phyloP scores from a whole-genome alignment of 768 basidiomycete genomes.

The Coprinopsis sp. region DNA sequence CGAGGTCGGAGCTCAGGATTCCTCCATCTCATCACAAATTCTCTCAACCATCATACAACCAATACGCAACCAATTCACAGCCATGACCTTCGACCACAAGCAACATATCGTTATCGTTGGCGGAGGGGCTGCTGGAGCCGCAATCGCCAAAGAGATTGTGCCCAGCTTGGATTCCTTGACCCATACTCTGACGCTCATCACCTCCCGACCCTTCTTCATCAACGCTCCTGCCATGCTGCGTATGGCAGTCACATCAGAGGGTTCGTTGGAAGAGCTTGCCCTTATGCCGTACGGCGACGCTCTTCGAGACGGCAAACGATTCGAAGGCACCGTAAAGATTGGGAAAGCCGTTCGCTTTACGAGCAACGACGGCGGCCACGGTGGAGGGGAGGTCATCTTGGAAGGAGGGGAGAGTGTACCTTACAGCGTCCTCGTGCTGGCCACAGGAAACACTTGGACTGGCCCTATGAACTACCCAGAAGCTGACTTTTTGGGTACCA shows the following conservation, averaged over 20 bases:
- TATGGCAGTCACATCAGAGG: neutral
- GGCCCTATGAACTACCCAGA: conserved; percentile 25
- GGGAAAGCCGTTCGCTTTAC: conserved; percentile 23
- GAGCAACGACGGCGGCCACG: conserved; percentile 11
- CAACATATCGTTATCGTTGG: conserved; percentile 44
- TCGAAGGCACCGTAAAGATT: conserved; percentile 36
- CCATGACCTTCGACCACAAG: neutral
- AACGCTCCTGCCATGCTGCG: neutral
- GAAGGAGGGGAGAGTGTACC: conserved; percentile 37
- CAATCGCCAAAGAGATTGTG: conserved; percentile 44
- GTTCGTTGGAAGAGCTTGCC: neutral
- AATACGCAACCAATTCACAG: too few relatives aligned
- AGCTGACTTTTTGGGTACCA: conserved; percentile 14
- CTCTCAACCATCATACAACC: too few relatives aligned
- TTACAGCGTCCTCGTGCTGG: conserved; percentile 47
- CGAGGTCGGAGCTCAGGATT: too few relatives aligned
- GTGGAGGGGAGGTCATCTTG: conserved; percentile 43
- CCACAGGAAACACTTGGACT: conserved; percentile 46
- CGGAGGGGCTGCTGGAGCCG: conserved; percentile 44
- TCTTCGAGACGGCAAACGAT: neutral
- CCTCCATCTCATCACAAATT: too few relatives aligned
- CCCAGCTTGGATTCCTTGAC: conserved; percentile 40
- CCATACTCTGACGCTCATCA: conserved; percentile 40
- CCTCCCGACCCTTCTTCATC: neutral
- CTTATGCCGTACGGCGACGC: neutral